Conservation (phyloP, 2,329 filamentous ascomycete genomes). For the Nothopassalora personata region DNA sequence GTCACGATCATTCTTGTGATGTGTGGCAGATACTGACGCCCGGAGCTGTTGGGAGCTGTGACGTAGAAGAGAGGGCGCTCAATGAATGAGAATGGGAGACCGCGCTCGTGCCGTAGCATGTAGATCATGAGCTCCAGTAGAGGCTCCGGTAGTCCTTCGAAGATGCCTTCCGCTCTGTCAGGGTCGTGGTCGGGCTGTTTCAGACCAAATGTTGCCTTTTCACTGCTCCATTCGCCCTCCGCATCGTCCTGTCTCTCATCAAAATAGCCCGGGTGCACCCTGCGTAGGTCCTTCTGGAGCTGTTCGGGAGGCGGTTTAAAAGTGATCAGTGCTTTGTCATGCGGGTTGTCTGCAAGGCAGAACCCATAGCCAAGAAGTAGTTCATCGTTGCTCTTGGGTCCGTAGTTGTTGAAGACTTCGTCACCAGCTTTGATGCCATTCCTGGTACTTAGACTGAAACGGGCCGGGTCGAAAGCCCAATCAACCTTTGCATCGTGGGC, state of each 20-base stretch:
- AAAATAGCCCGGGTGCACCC: slow-evolving; percentile 33
- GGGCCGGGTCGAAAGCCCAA: slow-evolving; percentile 40
- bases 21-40: slow-evolving; percentile 29
- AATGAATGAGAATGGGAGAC: slow-evolving; percentile 27
- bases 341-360: slow-evolving; percentile 43
- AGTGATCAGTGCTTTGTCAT: slow-evolving; percentile 43
- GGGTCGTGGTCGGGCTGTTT: slow-evolving; percentile 1
- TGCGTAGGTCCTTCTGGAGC: slow-evolving; percentile 30
- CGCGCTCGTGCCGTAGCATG: slow-evolving; percentile 31
- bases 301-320: slow-evolving; percentile 37
- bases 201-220: slow-evolving; percentile 37
- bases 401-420: slow-evolving; percentile 52
- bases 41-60: slow-evolving; percentile 17
- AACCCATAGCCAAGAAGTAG: slow-evolving; percentile 51
- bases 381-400: slow-evolving; percentile 49
- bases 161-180: slow-evolving; percentile 16
- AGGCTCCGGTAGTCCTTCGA: slow-evolving; percentile 27
- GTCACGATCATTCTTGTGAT: slow-evolving; percentile 33
- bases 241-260: slow-evolving; percentile 1
- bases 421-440: slow-evolving; percentile 33
- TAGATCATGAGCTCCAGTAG: slow-evolving; percentile 32
- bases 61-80: slow-evolving; percentile 26
- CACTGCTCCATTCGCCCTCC: slow-evolving; percentile 30
- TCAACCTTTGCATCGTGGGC: slow-evolving; percentile 42
- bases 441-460: slow-evolving; percentile 38